phyloP scores from a whole-genome alignment of 257 asterid species.

The Ilex aquifolium region DNA sequence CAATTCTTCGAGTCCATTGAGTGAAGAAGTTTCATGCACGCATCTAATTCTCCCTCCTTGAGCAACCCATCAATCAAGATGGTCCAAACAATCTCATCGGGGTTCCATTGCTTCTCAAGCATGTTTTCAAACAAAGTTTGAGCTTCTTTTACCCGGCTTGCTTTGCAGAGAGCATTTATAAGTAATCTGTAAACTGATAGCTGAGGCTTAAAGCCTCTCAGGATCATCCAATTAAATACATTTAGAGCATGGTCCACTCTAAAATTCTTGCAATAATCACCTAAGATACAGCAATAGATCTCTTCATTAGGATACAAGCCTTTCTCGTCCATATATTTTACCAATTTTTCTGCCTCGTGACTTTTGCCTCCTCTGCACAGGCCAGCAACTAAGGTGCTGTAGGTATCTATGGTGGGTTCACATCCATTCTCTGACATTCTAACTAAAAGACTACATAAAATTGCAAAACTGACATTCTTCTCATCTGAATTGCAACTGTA shows the following conservation, averaged over 20 bases:
- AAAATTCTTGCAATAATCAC: slow-evolving; percentile 65
- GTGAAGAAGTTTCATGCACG: slow-evolving; percentile 63
- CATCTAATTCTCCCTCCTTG: slow-evolving; percentile 50
- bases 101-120: slow-evolving; percentile 62
- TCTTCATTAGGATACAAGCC: slow-evolving; percentile 58
- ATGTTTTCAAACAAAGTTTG: slow-evolving; percentile 53
- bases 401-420: slow-evolving; percentile 53
- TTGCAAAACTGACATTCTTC: slow-evolving; percentile 36
- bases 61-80: slow-evolving; percentile 79
- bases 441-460: slow-evolving; percentile 35
- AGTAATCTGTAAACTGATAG: slow-evolving; percentile 46
- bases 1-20: slow-evolving; percentile 53
- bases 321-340: slow-evolving; percentile 57
- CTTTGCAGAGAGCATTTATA: slow-evolving; percentile 52
- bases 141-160: slow-evolving; percentile 45
- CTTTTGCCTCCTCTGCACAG: slow-evolving; percentile 59
- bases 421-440: slow-evolving; percentile 68
- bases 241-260: slow-evolving; percentile 55
- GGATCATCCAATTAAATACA: slow-evolving; percentile 36
- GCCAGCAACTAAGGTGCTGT: slow-evolving; percentile 46
- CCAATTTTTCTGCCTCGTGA: slow-evolving; percentile 68
- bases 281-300: slow-evolving; percentile 58
- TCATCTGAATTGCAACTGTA: slow-evolving; percentile 23
- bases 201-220: slow-evolving; percentile 46
- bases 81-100: slow-evolving; percentile 90